Evolutionary conservation across 768 basidiomycete genomes (phyloP).

Genomic region (button mushroom (Agaricus bisporus)): DNA sequence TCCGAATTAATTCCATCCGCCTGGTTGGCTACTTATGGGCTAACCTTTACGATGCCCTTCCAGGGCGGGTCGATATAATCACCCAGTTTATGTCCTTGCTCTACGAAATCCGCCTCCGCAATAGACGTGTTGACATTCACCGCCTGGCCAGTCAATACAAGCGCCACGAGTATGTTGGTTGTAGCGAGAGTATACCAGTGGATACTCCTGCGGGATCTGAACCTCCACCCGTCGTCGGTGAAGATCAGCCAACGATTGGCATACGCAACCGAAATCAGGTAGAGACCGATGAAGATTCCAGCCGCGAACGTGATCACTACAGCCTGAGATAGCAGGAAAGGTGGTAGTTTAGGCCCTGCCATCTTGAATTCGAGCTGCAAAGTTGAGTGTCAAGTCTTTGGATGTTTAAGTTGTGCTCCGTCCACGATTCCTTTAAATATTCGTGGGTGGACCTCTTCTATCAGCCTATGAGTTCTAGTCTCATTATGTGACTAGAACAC

Average conservation of each 20-base stretch:
- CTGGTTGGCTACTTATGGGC: background rate
- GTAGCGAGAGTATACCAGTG: background rate
- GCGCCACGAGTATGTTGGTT: background rate
- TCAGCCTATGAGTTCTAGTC: no score
- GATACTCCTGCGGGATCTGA: background rate
- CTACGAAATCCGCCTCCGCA: background rate
- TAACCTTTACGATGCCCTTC: background rate
- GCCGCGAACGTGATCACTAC: background rate
- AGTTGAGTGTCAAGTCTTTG: no score
- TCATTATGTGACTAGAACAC: no score
- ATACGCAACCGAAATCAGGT: background rate
- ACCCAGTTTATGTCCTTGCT: background rate
- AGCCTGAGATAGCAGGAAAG: background rate
- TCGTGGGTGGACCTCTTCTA: no score
- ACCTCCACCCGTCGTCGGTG: slow-evolving; percentile 6
- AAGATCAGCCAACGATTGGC: slow-evolving; percentile 5
- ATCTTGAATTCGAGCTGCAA: no score
- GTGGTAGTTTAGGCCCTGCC: background rate
- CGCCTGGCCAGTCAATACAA: background rate
- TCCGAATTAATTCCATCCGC: background rate
- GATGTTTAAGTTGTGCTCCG: no score
- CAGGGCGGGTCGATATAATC: background rate
- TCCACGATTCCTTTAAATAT: no score
- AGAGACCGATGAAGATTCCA: background rate
- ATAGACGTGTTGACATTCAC: background rate